Percentiles rank a stretch among this genome's conserved stretches.
phyloP scores from a whole-genome alignment of 2,329 filamentous ascomycete species.

The Verticillium alfalfae region DNA sequence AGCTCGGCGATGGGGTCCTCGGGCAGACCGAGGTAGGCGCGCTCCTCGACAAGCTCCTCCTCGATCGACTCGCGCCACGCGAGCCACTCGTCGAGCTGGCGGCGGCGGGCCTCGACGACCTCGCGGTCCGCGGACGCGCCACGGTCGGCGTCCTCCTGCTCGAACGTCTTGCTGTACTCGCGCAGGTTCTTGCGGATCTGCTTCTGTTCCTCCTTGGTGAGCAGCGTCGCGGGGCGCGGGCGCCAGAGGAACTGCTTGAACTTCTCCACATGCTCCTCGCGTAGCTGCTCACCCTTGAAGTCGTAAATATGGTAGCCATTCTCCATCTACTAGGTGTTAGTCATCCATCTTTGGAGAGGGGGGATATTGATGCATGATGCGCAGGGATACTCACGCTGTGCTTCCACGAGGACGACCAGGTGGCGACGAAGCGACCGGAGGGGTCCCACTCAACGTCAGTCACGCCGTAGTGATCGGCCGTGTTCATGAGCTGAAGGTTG shows the following conservation, averaged over 20 bases:
- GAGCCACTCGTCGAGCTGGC: constrained; percentile 81
- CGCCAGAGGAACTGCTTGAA: constrained; percentile 98
- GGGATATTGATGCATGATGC: neutral
- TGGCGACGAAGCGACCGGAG: constrained; percentile 88
- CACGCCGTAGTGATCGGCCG: constrained; percentile 91
- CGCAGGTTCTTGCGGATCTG: constrained; percentile 96
- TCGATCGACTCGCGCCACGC: constrained; percentile 74
- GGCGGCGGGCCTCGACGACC: constrained; percentile 81
- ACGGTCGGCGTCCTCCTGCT: constrained; percentile 90
- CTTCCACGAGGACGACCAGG: constrained; percentile 92
- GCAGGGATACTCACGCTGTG: constrained; percentile 65
- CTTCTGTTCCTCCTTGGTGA: constrained; percentile 96
- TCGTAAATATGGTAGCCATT: constrained; percentile 98
- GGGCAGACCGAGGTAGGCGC: constrained; percentile 60
- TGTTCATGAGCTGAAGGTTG: constrained; percentile 92
- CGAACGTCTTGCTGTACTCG: constrained; percentile 91
- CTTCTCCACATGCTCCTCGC: constrained; percentile 89
- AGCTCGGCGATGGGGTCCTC: constrained; percentile 58
- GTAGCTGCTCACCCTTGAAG: constrained; percentile 83
- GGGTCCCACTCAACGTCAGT: constrained; percentile 99
- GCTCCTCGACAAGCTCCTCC: constrained; percentile 67
- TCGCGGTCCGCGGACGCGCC: constrained; percentile 91
- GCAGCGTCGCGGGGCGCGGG: constrained; percentile 82
- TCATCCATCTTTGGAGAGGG: neutral
- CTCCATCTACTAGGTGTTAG: constrained; percentile 68